phyloP scores from a whole-genome alignment of 768 basidiomycete genomes.

The Phallus indusiatus region DNA sequence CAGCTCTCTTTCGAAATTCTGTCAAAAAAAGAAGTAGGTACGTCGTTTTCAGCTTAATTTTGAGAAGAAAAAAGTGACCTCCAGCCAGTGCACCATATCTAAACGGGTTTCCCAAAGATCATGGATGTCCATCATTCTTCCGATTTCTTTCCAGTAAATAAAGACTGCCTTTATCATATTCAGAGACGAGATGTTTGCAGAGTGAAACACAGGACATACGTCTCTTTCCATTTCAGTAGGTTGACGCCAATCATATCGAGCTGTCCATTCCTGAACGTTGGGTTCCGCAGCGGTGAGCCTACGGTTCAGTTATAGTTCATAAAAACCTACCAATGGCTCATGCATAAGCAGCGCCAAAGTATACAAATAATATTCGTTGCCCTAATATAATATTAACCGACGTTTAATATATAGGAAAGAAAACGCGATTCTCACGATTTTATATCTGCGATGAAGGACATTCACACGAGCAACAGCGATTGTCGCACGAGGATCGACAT shows the following conservation, averaged over 20 bases:
- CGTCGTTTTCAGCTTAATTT: not conserved
- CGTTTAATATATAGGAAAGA: not conserved
- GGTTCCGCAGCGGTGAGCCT: not conserved
- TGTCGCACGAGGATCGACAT: not conserved
- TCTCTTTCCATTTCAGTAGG: not conserved
- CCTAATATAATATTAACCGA: not conserved
- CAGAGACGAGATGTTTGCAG: not conserved
- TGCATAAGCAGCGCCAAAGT: not conserved
- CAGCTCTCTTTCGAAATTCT: not conserved
- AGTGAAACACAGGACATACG: not conserved
- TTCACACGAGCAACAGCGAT: not conserved
- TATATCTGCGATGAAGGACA: not conserved
- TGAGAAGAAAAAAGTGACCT: not conserved
- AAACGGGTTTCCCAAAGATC: not conserved
- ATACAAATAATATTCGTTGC: not conserved
- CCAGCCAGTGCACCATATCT: not conserved
- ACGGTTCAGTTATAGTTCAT: not conserved
- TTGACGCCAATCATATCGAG: not conserved
- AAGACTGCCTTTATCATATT: not conserved
- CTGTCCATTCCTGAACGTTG: not conserved
- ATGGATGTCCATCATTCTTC: not conserved
- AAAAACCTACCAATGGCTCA: not conserved
- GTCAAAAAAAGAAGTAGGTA: not conserved
- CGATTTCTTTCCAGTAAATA: not conserved
- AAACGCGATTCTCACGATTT: not conserved